Base-by-base conservation (phyloP, 192 early-diverging fungal genomes). In the Chytriomyces confervae region DNA sequence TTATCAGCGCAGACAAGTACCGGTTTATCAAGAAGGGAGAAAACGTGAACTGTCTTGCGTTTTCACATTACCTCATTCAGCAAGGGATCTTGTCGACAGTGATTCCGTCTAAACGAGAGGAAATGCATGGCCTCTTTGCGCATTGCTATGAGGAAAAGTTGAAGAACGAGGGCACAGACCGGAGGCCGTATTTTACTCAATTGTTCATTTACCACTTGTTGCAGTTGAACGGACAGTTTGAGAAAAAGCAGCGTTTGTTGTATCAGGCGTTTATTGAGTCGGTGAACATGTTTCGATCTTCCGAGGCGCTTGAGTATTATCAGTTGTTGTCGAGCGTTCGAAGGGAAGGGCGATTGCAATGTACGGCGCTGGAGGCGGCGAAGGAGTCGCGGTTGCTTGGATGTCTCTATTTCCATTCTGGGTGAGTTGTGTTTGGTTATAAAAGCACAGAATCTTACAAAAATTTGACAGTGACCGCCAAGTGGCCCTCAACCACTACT, bases 81-180 rank as follows among this genome's bases (percentile, higher is more conserved):
- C 78, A 75, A 79, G 78, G 71, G 50, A 79, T 79, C 60, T 61
- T 74, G n/a, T 66, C 71, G 18, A 79, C 71, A 10, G 46, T 74
- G 5, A 66, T 75, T 44, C 78, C 78, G 10, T 66, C 78, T 2
- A 66, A 73, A 43, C 53, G 63, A 13, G 72, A 73, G 57, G 72
- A 64, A 47, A 69, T 79, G 62, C 61, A 79, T 73, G 67, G 23
- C 7, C 24, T 50, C 50, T 73, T 71, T 64, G 63, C 72, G 7
- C 29, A 79, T 8, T 69, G 7, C 50, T 79, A 79, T 50, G 71
- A 79, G 46, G 27, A 9, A 7, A 67, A 64, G 24, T 23, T 79
- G 49, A 66, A 49, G 6, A 43, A 48, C 20, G 46, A 48, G 6
- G 46, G 53, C 24, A 60, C 46, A 9, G 64, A 66, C 7, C 36